Evolutionary conservation across 2,329 filamentous ascomycete genomes (phyloP).

Genomic region (Fonsecaea nubica): DNA sequence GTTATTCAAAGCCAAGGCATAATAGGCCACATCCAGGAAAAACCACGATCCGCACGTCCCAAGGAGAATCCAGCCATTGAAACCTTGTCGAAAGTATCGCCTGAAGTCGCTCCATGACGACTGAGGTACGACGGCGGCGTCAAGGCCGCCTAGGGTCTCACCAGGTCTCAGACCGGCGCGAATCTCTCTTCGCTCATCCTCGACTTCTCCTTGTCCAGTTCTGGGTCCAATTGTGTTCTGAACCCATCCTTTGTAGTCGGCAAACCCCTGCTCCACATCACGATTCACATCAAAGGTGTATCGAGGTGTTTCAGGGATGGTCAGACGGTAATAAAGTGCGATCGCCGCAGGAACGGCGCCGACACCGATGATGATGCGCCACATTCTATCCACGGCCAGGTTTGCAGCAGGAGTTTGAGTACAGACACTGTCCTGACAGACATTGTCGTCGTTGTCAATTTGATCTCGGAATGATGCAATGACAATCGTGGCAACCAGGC

Average conservation of each 20-base stretch:
- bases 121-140: constrained; percentile 65
- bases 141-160: constrained; percentile 57
- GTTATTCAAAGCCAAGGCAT: constrained; percentile 76
- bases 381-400: constrained; percentile 82
- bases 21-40: constrained; percentile 69
- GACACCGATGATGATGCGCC: constrained; percentile 79
- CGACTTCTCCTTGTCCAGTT: constrained; percentile 69
- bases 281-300: constrained; percentile 83
- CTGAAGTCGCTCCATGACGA: constrained; percentile 75
- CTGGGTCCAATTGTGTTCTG: constrained; percentile 65
- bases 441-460: constrained; percentile 69
- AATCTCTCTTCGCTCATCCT: constrained; percentile 62
- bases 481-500: constrained; percentile 76
- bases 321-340: constrained; percentile 85
- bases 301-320: constrained; percentile 84
- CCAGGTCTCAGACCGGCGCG: constrained; percentile 60
- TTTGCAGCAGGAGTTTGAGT: constrained; percentile 69
- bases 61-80: constrained; percentile 74
- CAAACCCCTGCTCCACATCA: constrained; percentile 74
- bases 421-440: constrained; percentile 57
- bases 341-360: constrained; percentile 79
- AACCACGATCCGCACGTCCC: constrained; percentile 86
- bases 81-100: constrained; percentile 71
- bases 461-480: constrained; percentile 56
- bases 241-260: constrained; percentile 67